phyloP scores from a whole-genome alignment of 1,284 basidiomycete genomes.

The Mrakiaceae sp. region DNA sequence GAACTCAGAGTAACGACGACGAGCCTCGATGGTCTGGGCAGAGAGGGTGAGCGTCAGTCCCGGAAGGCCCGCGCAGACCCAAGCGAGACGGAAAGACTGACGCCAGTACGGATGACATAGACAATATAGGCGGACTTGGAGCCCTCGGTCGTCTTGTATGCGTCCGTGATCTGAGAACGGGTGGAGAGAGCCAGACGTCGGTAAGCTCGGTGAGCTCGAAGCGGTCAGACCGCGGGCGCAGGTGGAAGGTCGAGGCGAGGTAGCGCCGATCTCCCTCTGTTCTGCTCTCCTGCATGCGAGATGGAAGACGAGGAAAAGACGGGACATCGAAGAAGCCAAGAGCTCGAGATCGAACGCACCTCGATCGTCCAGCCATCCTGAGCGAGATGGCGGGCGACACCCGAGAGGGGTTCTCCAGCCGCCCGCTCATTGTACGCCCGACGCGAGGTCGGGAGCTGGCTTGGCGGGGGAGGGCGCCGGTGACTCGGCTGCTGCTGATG shows the following conservation, averaged over 20 bases:
- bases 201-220: neutral
- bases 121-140: constrained; percentile 82
- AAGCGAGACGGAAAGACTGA: constrained; percentile 37
- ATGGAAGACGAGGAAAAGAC: neutral
- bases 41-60: neutral
- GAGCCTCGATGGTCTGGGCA: constrained; percentile 61
- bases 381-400: constrained; percentile 8
- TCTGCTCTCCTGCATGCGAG: no score
- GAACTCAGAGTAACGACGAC: constrained; percentile 94
- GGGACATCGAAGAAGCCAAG: no score
- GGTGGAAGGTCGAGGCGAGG: no score
- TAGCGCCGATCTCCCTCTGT: no score
- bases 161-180: constrained; percentile 66
- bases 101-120: constrained; percentile 85
- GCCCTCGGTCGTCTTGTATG: constrained; percentile 84
- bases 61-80: neutral
- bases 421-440: constrained; percentile 7
- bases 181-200: neutral
- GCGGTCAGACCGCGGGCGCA: no score
- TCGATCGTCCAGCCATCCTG: constrained; percentile 20
- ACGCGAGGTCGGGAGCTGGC: neutral
- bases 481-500: no score
- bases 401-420: neutral
- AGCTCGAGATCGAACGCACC: constrained; percentile 21
- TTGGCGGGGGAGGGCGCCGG: no score